Percentiles rank a stretch among this genome's conserved stretches.
Evolutionary conservation across 345 rosid genomes (phyloP).

Genomic region (Hibiscus syriacus): DNA sequence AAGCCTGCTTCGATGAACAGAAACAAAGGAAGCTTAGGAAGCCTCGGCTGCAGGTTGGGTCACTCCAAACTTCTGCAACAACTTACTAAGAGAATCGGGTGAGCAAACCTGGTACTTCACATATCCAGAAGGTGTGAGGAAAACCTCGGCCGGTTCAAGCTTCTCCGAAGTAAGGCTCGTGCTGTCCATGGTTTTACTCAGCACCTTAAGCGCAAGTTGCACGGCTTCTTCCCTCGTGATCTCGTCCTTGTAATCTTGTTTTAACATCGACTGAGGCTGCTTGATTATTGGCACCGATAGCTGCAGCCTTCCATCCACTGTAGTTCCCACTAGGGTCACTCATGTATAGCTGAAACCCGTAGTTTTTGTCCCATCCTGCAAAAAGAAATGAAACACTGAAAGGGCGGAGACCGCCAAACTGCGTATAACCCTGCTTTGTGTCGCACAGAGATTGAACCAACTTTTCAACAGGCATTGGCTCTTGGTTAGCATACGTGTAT

Average conservation of each 20-base stretch:
- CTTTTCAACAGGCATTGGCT: constrained; percentile 79
- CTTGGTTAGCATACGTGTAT: constrained; percentile 59
- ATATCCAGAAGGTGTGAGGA: constrained; percentile 60
- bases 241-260: constrained; percentile 92
- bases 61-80: constrained; percentile 69
- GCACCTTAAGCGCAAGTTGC: constrained; percentile 81
- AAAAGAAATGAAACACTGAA: constrained; percentile 69
- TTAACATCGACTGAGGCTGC: constrained; percentile 94
- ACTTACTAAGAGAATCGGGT: constrained; percentile 59
- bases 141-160: constrained; percentile 90
- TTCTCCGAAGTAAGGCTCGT: constrained; percentile 90
- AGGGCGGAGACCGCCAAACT: constrained; percentile 75
- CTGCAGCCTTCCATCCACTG: constrained; percentile 76
- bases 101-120: constrained; percentile 91
- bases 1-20: neutral
- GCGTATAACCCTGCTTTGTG: constrained; percentile 75
- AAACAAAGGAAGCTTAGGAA: constrained; percentile 26
- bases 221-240: constrained; percentile 85
- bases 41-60: constrained; percentile 65
- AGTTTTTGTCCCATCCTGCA: constrained; percentile 77
- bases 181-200: constrained; percentile 97
- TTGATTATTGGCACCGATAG: constrained; percentile 71
- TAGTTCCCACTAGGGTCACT: constrained; percentile 79
- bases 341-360: constrained; percentile 72
- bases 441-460: constrained; percentile 77